Evolutionary conservation across 176 grass and related monocot species (phyloP).

Genomic region (Oryza nivara): DNA sequence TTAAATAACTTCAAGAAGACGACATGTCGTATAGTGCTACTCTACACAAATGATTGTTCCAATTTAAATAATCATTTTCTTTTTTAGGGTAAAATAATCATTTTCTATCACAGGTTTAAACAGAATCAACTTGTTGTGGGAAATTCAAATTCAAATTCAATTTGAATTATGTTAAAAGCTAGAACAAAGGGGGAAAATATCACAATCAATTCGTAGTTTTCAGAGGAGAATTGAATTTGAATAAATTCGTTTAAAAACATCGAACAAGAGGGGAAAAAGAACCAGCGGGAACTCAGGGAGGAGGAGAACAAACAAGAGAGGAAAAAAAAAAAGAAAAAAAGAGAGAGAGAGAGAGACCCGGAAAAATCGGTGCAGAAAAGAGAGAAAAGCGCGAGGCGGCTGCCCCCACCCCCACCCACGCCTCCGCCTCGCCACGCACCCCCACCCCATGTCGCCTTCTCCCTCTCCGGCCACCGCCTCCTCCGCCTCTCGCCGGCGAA

Average conservation of each 20-base stretch:
- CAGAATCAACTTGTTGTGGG: neutral
- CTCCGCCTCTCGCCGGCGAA: conserved; percentile 18
- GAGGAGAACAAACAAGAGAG: neutral
- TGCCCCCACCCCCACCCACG: neutral
- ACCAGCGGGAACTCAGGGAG: conserved; percentile 23
- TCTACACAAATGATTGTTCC: neutral
- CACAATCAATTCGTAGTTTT: neutral
- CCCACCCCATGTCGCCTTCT: conserved; percentile 29
- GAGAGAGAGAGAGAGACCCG: conserved; percentile 9
- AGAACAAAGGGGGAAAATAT: neutral
- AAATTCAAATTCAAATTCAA: neutral
- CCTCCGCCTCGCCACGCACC: neutral
- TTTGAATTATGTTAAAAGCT: neutral
- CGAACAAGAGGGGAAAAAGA: neutral
- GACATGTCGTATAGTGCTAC: neutral
- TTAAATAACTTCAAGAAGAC: neutral
- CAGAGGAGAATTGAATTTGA: too few relatives aligned
- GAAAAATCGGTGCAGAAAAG: conserved; percentile 51
- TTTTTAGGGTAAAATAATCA: neutral
- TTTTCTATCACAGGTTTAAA: neutral
- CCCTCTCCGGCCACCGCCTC: conserved; percentile 37
- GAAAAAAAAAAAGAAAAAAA: neutral
- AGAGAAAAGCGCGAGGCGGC: conserved; percentile 46
- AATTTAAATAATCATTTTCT: neutral
- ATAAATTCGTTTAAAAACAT: neutral